Conservation (phyloP, 371 early-diverging fungal species). For the Choanephora cucurbitarum region DNA sequence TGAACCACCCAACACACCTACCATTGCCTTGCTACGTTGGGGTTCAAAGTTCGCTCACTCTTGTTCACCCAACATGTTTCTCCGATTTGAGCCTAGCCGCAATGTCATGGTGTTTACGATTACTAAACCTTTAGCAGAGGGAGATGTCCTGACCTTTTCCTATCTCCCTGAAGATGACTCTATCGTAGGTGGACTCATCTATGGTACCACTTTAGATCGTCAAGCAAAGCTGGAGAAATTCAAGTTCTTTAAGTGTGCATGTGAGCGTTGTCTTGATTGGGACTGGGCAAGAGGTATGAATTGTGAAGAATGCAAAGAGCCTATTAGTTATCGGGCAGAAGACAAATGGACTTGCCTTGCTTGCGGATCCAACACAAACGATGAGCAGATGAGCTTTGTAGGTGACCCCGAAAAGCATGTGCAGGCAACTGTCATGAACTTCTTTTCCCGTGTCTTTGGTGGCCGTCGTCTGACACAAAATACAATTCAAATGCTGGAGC, state of each 20-base stretch:
- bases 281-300: constrained; percentile 36
- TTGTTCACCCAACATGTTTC: constrained; percentile 50
- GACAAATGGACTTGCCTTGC: constrained; percentile 26
- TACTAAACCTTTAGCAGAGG: constrained; percentile 30
- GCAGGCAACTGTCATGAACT: constrained; percentile 30
- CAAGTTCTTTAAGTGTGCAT: constrained; percentile 50
- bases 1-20: constrained; percentile 18
- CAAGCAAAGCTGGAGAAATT: constrained; percentile 36
- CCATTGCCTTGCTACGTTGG: constrained; percentile 45
- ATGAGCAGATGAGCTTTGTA: constrained; percentile 15
- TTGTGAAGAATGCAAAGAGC: constrained; percentile 18
- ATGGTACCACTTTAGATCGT: constrained; percentile 37
- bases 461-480: constrained; percentile 22
- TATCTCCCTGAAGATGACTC: constrained; percentile 52
- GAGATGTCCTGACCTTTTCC: constrained; percentile 42
- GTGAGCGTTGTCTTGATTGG: constrained; percentile 41
- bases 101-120: constrained; percentile 44
- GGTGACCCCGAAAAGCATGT: constrained; percentile 32
- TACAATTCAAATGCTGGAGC: constrained; percentile 45
- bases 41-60: constrained; percentile 53
- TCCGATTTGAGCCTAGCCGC: constrained; percentile 39
- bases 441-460: constrained; percentile 32
- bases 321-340: constrained; percentile 3
- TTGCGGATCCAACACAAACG: constrained; percentile 10
- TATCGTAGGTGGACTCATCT: constrained; percentile 43